Conservation (phyloP, 768 basidiomycete genomes). For the Hebeloma cylindrosporum region DNA sequence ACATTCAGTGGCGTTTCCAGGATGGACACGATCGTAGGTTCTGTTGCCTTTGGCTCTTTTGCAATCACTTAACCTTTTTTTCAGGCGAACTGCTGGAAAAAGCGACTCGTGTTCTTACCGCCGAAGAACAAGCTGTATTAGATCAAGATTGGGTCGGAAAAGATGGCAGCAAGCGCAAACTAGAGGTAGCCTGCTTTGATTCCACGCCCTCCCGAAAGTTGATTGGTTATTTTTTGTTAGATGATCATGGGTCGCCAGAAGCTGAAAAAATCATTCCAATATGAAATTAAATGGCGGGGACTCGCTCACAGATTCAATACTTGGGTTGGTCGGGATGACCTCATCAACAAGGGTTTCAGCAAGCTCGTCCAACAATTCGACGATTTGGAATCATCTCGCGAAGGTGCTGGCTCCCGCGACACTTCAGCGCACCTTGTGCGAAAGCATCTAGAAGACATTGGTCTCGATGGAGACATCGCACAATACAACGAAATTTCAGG, state of each 20-base stretch:
- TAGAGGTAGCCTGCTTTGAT: slow-evolving; percentile 62
- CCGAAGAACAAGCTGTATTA: slow-evolving; percentile 75
- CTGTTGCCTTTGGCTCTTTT: slow-evolving; percentile 6
- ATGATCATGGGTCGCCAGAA: slow-evolving; percentile 94
- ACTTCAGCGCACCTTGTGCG: slow-evolving; percentile 79
- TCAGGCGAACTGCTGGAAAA: slow-evolving; percentile 89
- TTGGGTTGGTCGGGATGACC: slow-evolving; percentile 87
- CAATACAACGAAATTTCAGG: slow-evolving; percentile 98
- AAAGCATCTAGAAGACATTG: slow-evolving; percentile 93
- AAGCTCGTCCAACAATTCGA: slow-evolving; percentile 95
- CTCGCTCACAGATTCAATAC: slow-evolving; percentile 87
- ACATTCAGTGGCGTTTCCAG: slow-evolving; percentile 99
- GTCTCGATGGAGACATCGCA: slow-evolving; percentile 95
- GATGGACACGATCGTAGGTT: slow-evolving; percentile 92
- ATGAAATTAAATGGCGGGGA: slow-evolving; percentile 87
- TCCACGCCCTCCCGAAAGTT: background rate
- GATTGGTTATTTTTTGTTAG: slow-evolving; percentile 33
- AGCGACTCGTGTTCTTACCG: slow-evolving; percentile 84
- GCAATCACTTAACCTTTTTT: slow-evolving; percentile 8
- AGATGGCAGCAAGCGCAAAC: slow-evolving; percentile 86
- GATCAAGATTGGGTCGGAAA: slow-evolving; percentile 89
- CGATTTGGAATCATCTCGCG: slow-evolving; percentile 92
- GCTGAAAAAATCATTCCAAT: slow-evolving; percentile 92
- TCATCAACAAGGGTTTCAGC: slow-evolving; percentile 81
- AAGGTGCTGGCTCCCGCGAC: slow-evolving; percentile 91